A percentile compares a stretch with the other conserved stretches of the same genome.
Evolutionary conservation across 2,329 filamentous ascomycete species (phyloP).

Genomic region (Magnaporthiopsis incrustans): DNA sequence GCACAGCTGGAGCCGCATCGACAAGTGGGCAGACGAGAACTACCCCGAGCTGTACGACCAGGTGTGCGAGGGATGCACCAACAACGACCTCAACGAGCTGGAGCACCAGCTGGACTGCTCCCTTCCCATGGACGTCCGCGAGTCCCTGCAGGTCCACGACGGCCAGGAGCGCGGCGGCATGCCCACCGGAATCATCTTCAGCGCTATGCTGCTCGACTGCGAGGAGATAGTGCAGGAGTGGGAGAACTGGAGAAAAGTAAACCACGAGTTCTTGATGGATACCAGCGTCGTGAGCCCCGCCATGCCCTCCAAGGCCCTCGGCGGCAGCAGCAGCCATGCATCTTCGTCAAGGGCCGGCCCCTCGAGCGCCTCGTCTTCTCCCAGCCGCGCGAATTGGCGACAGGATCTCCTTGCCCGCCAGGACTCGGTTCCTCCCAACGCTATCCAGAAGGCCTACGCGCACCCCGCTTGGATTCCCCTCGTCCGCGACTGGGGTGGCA

Average conservation of each 20-base stretch:
- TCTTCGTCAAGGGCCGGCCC: conserved; percentile 60
- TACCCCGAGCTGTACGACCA: conserved; percentile 94
- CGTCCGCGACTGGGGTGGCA: conserved; percentile 96
- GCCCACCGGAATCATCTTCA: conserved; percentile 88
- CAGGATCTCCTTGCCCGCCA: conserved; percentile 78
- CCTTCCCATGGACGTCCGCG: conserved; percentile 84
- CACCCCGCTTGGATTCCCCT: conserved; percentile 94
- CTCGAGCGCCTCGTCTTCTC: conserved; percentile 37
- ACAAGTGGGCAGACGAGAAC: conserved; percentile 87
- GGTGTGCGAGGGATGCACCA: conserved; percentile 81
- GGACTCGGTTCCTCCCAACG: conserved; percentile 76
- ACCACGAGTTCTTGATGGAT: conserved; percentile 73
- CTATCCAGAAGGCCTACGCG: conserved; percentile 86
- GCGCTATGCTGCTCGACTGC: conserved; percentile 92
- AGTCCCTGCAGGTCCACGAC: conserved; percentile 85
- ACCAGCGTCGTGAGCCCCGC: conserved; percentile 49
- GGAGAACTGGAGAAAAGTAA: conserved; percentile 92
- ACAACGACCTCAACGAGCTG: conserved; percentile 92
- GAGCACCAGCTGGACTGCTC: conserved; percentile 95
- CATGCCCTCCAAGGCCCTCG: conserved; percentile 63
- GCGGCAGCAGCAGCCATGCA: conserved; percentile 51
- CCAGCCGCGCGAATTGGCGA: conserved; percentile 61
- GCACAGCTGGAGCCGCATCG: conserved; percentile 92
- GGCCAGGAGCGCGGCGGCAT: conserved; percentile 92
- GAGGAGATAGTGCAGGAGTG: conserved; percentile 98